Evolutionary conservation across 345 rosid genomes (phyloP).

Genomic region (Euphorbia lathyris): DNA sequence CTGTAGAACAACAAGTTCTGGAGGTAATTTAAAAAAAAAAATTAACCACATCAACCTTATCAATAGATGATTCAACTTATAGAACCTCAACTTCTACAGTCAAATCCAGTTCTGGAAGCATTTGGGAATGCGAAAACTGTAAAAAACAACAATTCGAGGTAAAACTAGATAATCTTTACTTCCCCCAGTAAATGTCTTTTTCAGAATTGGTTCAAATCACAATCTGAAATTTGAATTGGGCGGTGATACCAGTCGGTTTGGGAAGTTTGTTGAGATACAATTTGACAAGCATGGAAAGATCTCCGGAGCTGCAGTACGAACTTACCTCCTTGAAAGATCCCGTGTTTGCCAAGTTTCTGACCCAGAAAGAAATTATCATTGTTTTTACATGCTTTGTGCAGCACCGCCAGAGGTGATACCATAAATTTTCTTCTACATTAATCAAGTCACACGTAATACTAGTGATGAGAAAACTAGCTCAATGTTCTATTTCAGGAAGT

Average conservation of each 20-base stretch:
- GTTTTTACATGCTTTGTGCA: conserved; percentile 72
- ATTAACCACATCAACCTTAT: not conserved
- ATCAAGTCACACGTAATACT: conserved; percentile 7
- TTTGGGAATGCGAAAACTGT: conserved; percentile 93
- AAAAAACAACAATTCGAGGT: conserved; percentile 91
- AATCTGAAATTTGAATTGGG: not conserved
- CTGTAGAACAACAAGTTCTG: conserved; percentile 77
- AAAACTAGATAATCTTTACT: conserved; percentile 5
- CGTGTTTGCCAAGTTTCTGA: conserved; percentile 79
- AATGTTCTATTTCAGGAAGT: conserved; percentile 45
- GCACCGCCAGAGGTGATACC: conserved; percentile 56
- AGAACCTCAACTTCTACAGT: conserved; percentile 40
- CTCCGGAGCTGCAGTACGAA: conserved; percentile 81
- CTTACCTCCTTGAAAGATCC: conserved; percentile 76
- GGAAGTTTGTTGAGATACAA: conserved; percentile 90
- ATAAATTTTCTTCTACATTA: conserved; percentile 15
- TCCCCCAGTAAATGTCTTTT: not conserved
- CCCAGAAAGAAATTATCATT: conserved; percentile 78
- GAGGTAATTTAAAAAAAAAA: conserved; percentile 43
- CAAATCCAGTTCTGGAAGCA: conserved; percentile 91
- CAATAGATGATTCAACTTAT: conserved; percentile 8
- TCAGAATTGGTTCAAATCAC: not conserved
- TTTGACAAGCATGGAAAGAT: conserved; percentile 80
- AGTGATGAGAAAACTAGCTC: conserved; percentile 6
- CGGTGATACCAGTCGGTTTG: conserved; percentile 58